Conservation (phyloP, 176 grass and related monocot genomes). For the Carex cristatella region DNA sequence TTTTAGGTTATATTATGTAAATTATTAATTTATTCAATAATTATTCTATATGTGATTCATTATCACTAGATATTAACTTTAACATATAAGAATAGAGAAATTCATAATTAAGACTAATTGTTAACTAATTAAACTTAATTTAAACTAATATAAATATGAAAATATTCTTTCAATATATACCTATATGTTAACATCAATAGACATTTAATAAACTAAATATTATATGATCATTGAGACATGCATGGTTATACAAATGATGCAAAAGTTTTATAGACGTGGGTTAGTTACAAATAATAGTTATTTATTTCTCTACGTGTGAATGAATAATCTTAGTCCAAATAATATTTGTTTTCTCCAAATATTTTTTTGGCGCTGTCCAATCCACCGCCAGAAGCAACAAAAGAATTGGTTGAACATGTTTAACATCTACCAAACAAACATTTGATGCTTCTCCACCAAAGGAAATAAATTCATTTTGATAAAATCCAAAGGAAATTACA, state of each 20-base stretch:
- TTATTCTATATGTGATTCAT: no score
- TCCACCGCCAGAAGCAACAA: conserved; percentile 18
- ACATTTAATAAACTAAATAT: no score
- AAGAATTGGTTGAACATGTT: conserved; percentile 12
- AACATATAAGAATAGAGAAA: no score
- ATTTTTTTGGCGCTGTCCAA: neutral
- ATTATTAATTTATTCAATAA: no score
- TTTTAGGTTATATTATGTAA: no score
- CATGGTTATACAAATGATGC: neutral
- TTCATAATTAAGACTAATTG: no score
- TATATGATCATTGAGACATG: neutral
- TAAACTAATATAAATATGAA: no score
- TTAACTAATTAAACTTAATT: no score
- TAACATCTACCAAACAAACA: neutral
- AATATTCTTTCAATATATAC: no score
- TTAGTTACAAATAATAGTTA: neutral
- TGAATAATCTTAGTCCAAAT: neutral
- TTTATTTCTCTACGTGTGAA: neutral
- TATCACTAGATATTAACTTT: no score
- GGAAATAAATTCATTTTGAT: neutral
- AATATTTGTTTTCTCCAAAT: neutral
- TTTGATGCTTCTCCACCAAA: neutral
- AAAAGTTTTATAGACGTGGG: neutral
- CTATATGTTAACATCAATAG: no score
- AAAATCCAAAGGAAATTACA: neutral